Base-by-base conservation (phyloP, 805 yeast species). In the Zygoascus flipseniorum region DNA sequence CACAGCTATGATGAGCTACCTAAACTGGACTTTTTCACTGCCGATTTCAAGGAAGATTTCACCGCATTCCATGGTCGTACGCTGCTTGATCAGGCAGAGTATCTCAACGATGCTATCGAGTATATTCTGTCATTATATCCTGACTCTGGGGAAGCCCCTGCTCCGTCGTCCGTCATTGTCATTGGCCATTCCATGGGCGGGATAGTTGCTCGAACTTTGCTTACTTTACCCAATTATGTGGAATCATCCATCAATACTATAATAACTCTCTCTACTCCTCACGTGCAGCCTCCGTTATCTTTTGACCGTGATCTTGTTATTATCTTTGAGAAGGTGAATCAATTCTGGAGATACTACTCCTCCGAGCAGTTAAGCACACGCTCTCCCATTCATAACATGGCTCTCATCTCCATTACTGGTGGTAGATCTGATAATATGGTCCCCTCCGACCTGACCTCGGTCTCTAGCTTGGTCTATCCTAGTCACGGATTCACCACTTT, bases 141-240 rank as follows among this genome's bases (percentile, higher is more conserved):
- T 23, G 9, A 13, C 8, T 31, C 54, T 28, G 16, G 16, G 20
- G 42, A 45, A 6, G 11, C 16, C 28, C 52, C 49, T 31, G 51
- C 51, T 14, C 90, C 90, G 0, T 66, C 66, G 31, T 86, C 96
- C 0, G 93, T 90, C 2, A 78, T 90, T 1, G 65, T 90, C 0
- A 58, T 90, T 1, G 97, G 89, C 6, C 98, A 90, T 70, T 89
- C 97, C 1, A 90, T 90, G 98, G 98, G 98, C 42, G 97, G 98
- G 2, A 80, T 90, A 14, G 97, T 90, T 0, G 85, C 96, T 5
- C 74, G 97, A 54, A 83, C 87, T 0, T 80, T 89, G 82, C 75
- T 86, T 8, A 80, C 92, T 0, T 67, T 90, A 52, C 85, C 87
- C 0, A 89, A 87, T 61, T 89, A 87, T 63, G 61, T 74, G 0